phyloP scores from a whole-genome alignment of 1,284 basidiomycete genomes.

The Peniophora sp. region DNA sequence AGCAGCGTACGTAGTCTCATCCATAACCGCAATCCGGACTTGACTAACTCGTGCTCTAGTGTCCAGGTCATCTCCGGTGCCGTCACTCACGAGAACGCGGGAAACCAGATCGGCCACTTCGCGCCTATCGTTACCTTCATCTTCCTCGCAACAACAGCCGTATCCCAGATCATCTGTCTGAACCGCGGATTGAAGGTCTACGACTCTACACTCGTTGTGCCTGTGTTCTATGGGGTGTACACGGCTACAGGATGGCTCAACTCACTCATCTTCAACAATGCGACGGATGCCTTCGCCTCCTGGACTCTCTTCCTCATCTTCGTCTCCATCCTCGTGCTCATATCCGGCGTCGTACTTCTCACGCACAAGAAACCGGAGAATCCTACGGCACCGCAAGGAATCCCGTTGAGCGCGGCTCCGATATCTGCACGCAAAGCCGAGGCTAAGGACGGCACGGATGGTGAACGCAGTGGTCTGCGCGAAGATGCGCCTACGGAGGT shows the following conservation, averaged over 20 bases:
- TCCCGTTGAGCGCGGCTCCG: conserved; percentile 8
- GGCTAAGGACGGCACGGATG: conserved; percentile 5
- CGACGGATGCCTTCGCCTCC: conserved; percentile 73
- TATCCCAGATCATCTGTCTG: conserved; percentile 85
- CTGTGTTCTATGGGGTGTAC: conserved; percentile 66
- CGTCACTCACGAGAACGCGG: conserved; percentile 67
- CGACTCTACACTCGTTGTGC: conserved; percentile 70
- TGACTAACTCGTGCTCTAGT: conserved; percentile 24
- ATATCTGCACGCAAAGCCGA: conserved; percentile 5
- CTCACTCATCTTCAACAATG: conserved; percentile 60
- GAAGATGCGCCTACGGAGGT: conserved; percentile 5
- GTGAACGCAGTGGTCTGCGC: conserved; percentile 2
- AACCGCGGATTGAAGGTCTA: conserved; percentile 80
- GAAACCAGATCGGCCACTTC: conserved; percentile 80
- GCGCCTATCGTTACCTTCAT: conserved; percentile 81
- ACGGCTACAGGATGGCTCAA: conserved; percentile 49
- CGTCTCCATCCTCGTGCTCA: conserved; percentile 74
- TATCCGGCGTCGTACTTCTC: conserved; percentile 79
- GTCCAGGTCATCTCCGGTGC: conserved; percentile 73
- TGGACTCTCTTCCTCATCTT: conserved; percentile 87
- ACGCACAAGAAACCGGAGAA: conserved; percentile 78
- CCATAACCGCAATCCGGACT: not conserved
- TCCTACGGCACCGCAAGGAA: not conserved
- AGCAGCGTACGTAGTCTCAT: conserved; percentile 54
- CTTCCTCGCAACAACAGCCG: conserved; percentile 70